Evolutionary conservation across 495 filamentous ascomycete species (phyloP), one percentile per base, ranked within the genome.

Genomic region (Lindgomyces ingoldianus): DNA sequence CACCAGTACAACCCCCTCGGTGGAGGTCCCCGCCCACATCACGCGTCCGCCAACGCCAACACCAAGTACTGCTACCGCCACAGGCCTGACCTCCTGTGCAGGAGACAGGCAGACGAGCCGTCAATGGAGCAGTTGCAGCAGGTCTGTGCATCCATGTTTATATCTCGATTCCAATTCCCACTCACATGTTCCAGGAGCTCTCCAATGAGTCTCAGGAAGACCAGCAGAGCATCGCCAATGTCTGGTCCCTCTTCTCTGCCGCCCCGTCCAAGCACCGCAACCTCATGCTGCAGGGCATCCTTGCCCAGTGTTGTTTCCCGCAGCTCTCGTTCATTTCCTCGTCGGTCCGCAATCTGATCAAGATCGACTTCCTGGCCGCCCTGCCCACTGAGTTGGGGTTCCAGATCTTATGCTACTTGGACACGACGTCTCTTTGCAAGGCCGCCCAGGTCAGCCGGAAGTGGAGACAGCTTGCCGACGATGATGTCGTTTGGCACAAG

Each of bases 161-260:
- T 14, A 51, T 48, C 59, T 30, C 29, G 68, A 30, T 30, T 55
- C 60, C 39, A 48, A 58, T 2, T 39, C 30, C 67, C 45, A 49
- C 65, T 65, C 56, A 67, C 51, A 26, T 14, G 30, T 18, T 27
- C 50, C 70, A 92, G 86, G 89, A 93, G 68, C 83, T 98, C 51
- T 87, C 93, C 76, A 85, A 85, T 27, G 83, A 97, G 10, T 86
- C 91, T 10, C 83, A 88, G 50, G 83, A 83, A 48, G 93, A 96
- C 68, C 91, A 95, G 74, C 91, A 97, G 77, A 91, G 88, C 61
- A 96, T 99, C 63, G 87, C 91, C 10, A 93, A 96, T 74, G 87
- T 97, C 48, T 99, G 94, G 94, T 96, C 93, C 0, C 78, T 98
- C 22, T 99, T 98, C 79, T 97, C 94, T 8, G 95, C 94, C 22